Conservation (phyloP, 768 basidiomycete genomes). For the Tylopilus vinaceipallidus region DNA sequence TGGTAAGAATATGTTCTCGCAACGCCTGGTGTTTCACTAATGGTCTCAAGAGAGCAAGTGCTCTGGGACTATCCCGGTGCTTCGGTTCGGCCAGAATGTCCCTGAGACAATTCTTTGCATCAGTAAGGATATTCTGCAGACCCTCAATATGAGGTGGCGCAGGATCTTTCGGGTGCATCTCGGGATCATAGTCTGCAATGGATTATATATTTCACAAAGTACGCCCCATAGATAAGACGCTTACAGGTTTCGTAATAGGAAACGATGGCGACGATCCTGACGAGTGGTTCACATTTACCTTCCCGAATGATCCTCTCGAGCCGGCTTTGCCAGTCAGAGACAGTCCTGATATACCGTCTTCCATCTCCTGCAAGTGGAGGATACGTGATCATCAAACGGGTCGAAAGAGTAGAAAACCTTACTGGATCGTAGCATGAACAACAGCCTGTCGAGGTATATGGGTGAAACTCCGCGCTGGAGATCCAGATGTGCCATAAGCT, state of each 20-base stretch:
- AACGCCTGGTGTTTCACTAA: constrained; percentile 16
- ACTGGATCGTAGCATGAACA: too few species aligned
- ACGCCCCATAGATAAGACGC: not conserved
- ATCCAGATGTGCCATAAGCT: too few species aligned
- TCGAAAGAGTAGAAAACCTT: not conserved
- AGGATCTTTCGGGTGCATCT: not conserved
- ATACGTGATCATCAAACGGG: not conserved
- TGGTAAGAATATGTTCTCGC: constrained; percentile 16
- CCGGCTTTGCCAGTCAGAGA: constrained; percentile 7
- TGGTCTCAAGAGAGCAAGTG: constrained; percentile 22
- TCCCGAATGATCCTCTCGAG: constrained; percentile 9
- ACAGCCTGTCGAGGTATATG: too few species aligned
- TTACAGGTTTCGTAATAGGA: constrained; percentile 24
- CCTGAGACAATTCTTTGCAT: constrained; percentile 13
- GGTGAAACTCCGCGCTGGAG: too few species aligned
- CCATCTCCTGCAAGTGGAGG: constrained; percentile 12
- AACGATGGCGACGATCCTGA: constrained; percentile 17
- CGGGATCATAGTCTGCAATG: constrained; percentile 10
- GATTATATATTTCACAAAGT: not conserved
- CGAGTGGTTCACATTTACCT: constrained; percentile 8
- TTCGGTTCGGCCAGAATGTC: constrained; percentile 10
- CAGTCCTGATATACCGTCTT: constrained; percentile 15
- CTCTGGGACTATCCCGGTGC: constrained; percentile 23
- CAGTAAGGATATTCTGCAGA: constrained; percentile 2
- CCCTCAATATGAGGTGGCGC: not conserved